Evolutionary conservation across 495 filamentous ascomycete species (phyloP).

Genomic region (Penicillium herquei): DNA sequence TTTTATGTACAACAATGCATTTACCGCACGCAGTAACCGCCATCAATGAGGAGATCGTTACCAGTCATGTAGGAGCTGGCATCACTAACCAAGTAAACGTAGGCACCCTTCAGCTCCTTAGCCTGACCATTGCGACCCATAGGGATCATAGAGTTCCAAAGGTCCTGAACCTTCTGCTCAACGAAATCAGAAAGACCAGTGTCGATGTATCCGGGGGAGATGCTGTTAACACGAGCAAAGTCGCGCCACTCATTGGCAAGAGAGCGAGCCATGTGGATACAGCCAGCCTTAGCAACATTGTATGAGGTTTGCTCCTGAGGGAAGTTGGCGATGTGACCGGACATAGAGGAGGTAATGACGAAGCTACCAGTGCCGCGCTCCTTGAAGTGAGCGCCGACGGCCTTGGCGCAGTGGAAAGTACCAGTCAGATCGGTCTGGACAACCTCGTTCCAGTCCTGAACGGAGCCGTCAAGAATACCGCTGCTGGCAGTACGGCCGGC

Average conservation of each 20-base stretch:
- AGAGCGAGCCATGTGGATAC: slow-evolving; percentile 54
- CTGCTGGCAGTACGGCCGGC: slow-evolving; percentile 63
- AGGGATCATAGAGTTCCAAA: slow-evolving; percentile 75
- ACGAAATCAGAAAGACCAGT: slow-evolving; percentile 78
- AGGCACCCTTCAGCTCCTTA: slow-evolving; percentile 82
- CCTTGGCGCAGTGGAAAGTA: slow-evolving; percentile 68
- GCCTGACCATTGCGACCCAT: slow-evolving; percentile 71
- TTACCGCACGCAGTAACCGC: slow-evolving; percentile 51
- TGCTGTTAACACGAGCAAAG: slow-evolving; percentile 72
- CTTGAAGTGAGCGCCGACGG: slow-evolving; percentile 63
- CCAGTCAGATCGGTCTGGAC: slow-evolving; percentile 64
- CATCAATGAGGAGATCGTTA: slow-evolving; percentile 73
- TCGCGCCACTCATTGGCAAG: slow-evolving; percentile 77
- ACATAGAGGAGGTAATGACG: slow-evolving; percentile 66
- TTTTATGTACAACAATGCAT: slow-evolving; percentile 12
- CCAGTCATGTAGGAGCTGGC: slow-evolving; percentile 85
- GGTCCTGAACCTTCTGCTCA: slow-evolving; percentile 61
- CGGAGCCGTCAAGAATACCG: slow-evolving; percentile 61
- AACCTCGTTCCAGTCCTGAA: slow-evolving; percentile 66
- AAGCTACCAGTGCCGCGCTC: slow-evolving; percentile 58
- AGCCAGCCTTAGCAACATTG: slow-evolving; percentile 72
- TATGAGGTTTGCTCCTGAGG: slow-evolving; percentile 80
- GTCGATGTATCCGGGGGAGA: slow-evolving; percentile 77
- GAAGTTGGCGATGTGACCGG: slow-evolving; percentile 73
- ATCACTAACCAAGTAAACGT: slow-evolving; percentile 73